phyloP scores from a whole-genome alignment of 305 asterid species.

The Rubia peregrina region DNA sequence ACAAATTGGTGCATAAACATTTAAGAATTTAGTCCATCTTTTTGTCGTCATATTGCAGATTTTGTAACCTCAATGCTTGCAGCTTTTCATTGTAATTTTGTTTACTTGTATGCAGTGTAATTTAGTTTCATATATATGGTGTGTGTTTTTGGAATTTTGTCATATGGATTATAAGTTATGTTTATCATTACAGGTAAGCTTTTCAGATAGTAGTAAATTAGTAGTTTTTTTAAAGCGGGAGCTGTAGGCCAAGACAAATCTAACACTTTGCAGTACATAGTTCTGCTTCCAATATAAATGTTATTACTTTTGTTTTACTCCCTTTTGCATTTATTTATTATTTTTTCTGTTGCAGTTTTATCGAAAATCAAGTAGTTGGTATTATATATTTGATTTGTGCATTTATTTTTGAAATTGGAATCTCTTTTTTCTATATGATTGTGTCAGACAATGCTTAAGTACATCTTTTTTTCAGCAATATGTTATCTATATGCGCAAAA shows the following conservation, averaged over 20 bases:
- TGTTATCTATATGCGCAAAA: too few relatives aligned
- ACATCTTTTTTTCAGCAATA: too few relatives aligned
- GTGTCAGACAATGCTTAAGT: too few relatives aligned
- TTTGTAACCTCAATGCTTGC: conserved; percentile 1
- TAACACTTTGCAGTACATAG: conserved; percentile 6
- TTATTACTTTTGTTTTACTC: conserved; percentile 13
- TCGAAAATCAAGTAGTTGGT: too few relatives aligned
- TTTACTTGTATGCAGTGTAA: not conserved
- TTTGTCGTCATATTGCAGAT: not conserved
- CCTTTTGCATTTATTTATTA: conserved; percentile 17
- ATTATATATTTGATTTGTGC: too few relatives aligned
- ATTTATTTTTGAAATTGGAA: too few relatives aligned
- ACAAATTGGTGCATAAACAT: too few relatives aligned
- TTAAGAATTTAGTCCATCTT: not conserved
- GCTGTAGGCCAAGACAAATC: conserved; percentile 30
- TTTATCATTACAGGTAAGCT: conserved; percentile 42
- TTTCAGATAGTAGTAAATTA: conserved; percentile 42
- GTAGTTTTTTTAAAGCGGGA: conserved; percentile 79
- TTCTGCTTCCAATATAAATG: conserved; percentile 40
- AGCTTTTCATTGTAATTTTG: not conserved
- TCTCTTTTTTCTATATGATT: too few relatives aligned
- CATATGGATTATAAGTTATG: not conserved
- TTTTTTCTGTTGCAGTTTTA: too few relatives aligned
- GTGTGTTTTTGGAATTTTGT: not conserved
- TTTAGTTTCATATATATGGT: not conserved